Conservation (phyloP, 345 rosid species). For the Eucalyptus curtisii region DNA sequence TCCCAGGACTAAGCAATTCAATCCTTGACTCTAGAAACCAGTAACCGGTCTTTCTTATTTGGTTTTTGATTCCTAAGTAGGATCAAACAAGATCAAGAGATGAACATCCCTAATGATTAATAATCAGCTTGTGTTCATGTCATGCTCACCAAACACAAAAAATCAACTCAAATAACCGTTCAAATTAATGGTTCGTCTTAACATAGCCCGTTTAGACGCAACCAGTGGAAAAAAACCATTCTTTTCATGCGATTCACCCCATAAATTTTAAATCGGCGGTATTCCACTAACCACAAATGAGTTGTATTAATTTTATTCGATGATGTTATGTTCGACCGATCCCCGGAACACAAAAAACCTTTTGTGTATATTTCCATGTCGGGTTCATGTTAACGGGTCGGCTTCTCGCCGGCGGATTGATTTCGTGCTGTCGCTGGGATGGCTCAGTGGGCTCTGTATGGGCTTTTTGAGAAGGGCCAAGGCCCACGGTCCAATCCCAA, state of each 20-base stretch:
- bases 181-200: background rate
- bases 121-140: fast-evolving
- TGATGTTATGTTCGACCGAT: background rate
- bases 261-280: too few species aligned
- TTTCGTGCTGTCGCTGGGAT: background rate
- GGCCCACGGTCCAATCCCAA: background rate
- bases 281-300: background rate
- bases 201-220: background rate
- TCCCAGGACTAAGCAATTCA: too few species aligned
- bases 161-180: background rate
- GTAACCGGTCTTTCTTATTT: fast-evolving
- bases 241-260: background rate
- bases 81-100: too few species aligned
- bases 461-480: background rate
- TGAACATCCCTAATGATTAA: too few species aligned
- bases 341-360: too few species aligned
- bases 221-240: background rate
- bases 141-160: background rate
- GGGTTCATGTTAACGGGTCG: background rate
- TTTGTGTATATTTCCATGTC: background rate
- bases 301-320: background rate
- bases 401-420: background rate
- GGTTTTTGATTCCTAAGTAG: too few species aligned
- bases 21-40: too few species aligned
- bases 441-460: background rate